Evolutionary conservation across 306 rosid species (phyloP).

Genomic region (Oxytropis ochrocephala): DNA sequence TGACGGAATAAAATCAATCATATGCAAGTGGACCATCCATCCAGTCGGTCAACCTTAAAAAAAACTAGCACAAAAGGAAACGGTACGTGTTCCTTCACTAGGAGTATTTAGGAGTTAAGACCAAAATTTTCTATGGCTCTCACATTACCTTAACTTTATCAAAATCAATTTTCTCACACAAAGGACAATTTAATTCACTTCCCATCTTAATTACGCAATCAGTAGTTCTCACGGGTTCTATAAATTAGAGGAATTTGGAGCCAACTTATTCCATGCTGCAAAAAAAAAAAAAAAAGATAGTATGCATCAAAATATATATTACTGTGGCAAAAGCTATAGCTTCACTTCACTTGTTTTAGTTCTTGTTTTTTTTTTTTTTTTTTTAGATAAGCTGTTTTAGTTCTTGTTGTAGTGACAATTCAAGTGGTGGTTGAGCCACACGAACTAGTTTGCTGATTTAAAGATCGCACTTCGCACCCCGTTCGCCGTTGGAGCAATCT

Average conservation of each 20-base stretch:
- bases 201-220: neutral
- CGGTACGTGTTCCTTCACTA: too few relatives aligned
- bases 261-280: neutral
- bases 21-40: too few relatives aligned
- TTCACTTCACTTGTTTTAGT: neutral
- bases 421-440: neutral
- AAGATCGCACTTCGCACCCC: too few relatives aligned
- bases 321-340: neutral
- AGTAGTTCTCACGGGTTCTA: neutral
- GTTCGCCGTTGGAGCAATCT: too few relatives aligned
- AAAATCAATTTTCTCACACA: neutral
- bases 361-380: too few relatives aligned
- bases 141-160: neutral
- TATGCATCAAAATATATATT: neutral
- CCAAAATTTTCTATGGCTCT: neutral
- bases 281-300: neutral
- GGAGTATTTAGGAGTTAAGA: neutral
- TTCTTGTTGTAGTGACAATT: neutral
- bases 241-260: neutral
- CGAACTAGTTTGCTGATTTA: too few relatives aligned
- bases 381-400: too few relatives aligned
- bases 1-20: too few relatives aligned
- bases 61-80: neutral
- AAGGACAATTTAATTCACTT: constrained; percentile 2
- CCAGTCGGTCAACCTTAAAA: neutral